phyloP scores from a whole-genome alignment of 306 rosid species.

The Sophora flavescens region DNA sequence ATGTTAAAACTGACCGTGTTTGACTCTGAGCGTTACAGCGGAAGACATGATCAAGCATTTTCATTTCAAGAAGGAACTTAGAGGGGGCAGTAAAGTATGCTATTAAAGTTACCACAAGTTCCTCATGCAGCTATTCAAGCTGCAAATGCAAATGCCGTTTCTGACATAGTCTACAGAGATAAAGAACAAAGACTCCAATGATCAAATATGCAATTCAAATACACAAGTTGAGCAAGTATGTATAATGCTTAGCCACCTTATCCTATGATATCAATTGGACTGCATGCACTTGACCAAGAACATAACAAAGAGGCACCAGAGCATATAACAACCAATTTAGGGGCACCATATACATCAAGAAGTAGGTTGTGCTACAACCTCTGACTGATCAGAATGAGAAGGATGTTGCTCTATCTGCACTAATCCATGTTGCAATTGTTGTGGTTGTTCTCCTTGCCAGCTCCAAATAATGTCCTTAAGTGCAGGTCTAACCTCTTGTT shows the following conservation, averaged over 20 bases:
- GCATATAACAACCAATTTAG: slow-evolving; percentile 10
- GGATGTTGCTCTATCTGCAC: slow-evolving; percentile 42
- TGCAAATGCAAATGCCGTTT: slow-evolving; percentile 31
- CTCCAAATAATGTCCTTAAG: slow-evolving; percentile 92
- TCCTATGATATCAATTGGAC: slow-evolving; percentile 6
- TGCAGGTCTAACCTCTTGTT: slow-evolving; percentile 73
- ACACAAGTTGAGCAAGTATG: slow-evolving; percentile 16
- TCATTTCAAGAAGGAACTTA: neutral
- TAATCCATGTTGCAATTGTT: slow-evolving; percentile 43
- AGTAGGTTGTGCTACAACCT: slow-evolving; percentile 29
- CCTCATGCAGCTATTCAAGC: neutral
- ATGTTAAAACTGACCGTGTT: neutral
- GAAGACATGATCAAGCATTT: neutral
- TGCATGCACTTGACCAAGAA: slow-evolving; percentile 2
- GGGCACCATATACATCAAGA: neutral
- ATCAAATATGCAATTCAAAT: slow-evolving; percentile 10
- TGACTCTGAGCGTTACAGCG: neutral
- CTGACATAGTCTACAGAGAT: slow-evolving; percentile 10
- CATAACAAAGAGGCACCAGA: slow-evolving; percentile 11
- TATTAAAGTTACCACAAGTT: neutral
- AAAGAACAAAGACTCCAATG: slow-evolving; percentile 6
- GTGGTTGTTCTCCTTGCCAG: slow-evolving; percentile 85
- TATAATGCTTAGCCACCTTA: slow-evolving; percentile 34
- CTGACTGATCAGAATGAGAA: slow-evolving; percentile 25
- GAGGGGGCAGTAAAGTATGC: neutral